Conservation (phyloP, 305 asterid genomes). For the Fraxinus platypoda region DNA sequence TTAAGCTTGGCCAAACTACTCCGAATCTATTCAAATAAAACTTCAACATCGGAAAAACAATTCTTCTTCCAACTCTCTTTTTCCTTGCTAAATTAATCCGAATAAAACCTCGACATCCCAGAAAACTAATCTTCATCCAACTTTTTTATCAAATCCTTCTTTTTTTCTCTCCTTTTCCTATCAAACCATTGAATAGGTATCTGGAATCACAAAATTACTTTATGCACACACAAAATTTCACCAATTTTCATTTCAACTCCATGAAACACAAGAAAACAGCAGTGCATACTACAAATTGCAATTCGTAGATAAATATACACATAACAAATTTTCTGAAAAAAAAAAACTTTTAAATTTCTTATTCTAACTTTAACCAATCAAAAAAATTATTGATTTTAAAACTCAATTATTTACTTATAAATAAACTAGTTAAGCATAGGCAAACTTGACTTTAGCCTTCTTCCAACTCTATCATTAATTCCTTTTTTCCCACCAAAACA, state of each 20-base stretch:
- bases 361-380: too few relatives aligned
- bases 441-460: too few relatives aligned
- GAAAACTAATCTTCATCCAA: neutral
- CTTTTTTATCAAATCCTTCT: neutral
- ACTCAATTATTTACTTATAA: too few relatives aligned
- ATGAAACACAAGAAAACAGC: neutral
- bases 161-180: neutral
- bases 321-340: neutral
- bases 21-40: neutral
- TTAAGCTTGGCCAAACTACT: neutral
- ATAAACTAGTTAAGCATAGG: too few relatives aligned
- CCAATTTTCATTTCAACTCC: neutral
- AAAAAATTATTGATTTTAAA: too few relatives aligned
- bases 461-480: too few relatives aligned
- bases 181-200: neutral
- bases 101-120: neutral
- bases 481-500: too few relatives aligned
- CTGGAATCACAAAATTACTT: neutral
- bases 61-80: neutral
- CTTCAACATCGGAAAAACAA: neutral
- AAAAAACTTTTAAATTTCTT: too few relatives aligned
- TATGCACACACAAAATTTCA: neutral
- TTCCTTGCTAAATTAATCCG: neutral
- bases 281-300: neutral
- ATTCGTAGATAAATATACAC: neutral